Base-by-base conservation (phyloP, 2,329 filamentous ascomycete genomes). In the Coniosporium tulheliwenetii region DNA sequence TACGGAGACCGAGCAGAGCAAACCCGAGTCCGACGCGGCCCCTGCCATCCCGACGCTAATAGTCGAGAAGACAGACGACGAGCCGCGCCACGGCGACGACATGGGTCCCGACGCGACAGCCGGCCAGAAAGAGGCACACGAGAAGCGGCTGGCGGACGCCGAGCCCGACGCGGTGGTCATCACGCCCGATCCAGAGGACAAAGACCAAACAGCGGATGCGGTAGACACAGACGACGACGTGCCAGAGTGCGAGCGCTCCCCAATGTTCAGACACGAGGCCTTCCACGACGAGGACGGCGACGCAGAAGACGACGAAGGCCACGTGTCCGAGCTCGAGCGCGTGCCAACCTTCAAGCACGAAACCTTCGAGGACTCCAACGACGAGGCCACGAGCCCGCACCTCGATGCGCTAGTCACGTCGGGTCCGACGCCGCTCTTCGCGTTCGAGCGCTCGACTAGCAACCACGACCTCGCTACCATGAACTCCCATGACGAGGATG, bases 61-160 rank as follows among this genome's bases (percentile, higher is more conserved):
- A 10, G 48, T 62, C 13, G 59, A 63, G 43, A 58, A 61, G 43
- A 51, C 51, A 1, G 58, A 62, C 37, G 46, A 26, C 19, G 19
- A 52, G 14, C 12, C 33, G 5, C 33, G 33, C 33, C 33, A 15
- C 10, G 15, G 34, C 32, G 32, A 35, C 32, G 14, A n/a, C 14
- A n/a, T 35, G 32, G 32, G 32, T 5, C 14, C 32, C 32, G 12
- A n/a, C 32, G 19, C 14, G 14, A 15, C 19, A n/a, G n/a, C 30
- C 10, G 5, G 15, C 13, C 19, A 19, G 15, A 36, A 13, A 15
- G 30, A 37, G 14, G 36, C 41, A 13, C 39, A 29, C 29, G 31
- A 14, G 31, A 8, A 31, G 14, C 13, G n/a, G 19, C 7, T 12
- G 19, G n/a, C 13, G 7, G n/a, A 14, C 19, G n/a, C 16, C 36